Evolutionary conservation across 306 rosid genomes (phyloP).

Genomic region (Dicorynia guianensis): DNA sequence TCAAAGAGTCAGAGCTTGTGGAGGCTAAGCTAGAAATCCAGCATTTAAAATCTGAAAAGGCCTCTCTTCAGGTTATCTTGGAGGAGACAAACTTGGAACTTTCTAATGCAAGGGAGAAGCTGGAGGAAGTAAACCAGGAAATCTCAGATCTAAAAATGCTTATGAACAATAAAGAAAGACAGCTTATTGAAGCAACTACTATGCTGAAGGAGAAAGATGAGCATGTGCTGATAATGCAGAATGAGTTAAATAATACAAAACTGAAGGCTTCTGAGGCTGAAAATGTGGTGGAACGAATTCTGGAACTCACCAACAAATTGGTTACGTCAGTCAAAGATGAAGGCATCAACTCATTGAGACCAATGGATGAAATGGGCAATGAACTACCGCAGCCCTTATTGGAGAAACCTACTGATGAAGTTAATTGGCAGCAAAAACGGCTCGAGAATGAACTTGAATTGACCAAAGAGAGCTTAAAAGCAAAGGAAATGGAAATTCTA

Average conservation of each 20-base stretch:
- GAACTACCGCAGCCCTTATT: slow-evolving; percentile 45
- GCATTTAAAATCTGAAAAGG: slow-evolving; percentile 79
- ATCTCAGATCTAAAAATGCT: slow-evolving; percentile 72
- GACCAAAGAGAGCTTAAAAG: slow-evolving; percentile 67
- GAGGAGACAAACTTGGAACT: slow-evolving; percentile 87
- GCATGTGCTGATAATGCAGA: slow-evolving; percentile 56
- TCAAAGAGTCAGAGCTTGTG: slow-evolving; percentile 71
- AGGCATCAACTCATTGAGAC: slow-evolving; percentile 31
- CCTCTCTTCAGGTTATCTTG: slow-evolving; percentile 69
- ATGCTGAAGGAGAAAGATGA: slow-evolving; percentile 88
- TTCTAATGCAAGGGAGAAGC: slow-evolving; percentile 70
- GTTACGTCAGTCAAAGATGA: slow-evolving; percentile 68
- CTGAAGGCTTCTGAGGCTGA: slow-evolving; percentile 76
- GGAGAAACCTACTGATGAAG: slow-evolving; percentile 57
- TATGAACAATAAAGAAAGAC: slow-evolving; percentile 70
- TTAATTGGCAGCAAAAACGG: slow-evolving; percentile 58
- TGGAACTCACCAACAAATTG: slow-evolving; percentile 73
- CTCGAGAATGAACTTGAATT: slow-evolving; percentile 73
- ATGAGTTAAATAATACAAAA: slow-evolving; percentile 60
- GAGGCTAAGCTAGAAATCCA: slow-evolving; percentile 88
- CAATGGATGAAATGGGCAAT: slow-evolving; percentile 43
- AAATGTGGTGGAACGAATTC: slow-evolving; percentile 69
- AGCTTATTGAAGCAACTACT: slow-evolving; percentile 73
- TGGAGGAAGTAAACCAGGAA: slow-evolving; percentile 68
- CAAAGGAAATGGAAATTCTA: slow-evolving; percentile 79